These are phyloP conservation scores for Nicotiana obtusifolia DNA, from an alignment of 257 asterid species.

Conservation along the genomic window DNA sequence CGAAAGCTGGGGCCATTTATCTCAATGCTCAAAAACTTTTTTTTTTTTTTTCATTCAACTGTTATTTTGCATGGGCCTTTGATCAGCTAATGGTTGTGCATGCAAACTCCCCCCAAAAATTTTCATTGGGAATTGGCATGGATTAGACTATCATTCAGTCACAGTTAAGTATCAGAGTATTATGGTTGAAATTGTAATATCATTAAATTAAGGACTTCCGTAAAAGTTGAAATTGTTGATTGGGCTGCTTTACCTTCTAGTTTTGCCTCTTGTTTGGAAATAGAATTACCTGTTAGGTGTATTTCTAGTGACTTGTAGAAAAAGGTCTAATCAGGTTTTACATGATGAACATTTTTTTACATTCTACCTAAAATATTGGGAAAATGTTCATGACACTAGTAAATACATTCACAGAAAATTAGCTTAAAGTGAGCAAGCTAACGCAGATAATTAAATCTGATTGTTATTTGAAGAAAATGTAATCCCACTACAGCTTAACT, in stretches of 20 bases:
- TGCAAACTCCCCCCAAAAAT: not conserved
- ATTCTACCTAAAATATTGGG: not conserved
- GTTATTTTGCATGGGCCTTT: too few relatives aligned
- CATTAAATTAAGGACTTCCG: not conserved
- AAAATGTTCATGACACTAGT: not conserved
- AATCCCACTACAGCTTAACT: not conserved
- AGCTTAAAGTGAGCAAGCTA: not conserved
- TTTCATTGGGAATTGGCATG: not conserved
- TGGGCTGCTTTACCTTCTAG: not conserved
- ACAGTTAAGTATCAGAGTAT: not conserved
- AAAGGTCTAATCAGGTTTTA: not conserved
- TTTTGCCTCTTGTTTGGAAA: not conserved
- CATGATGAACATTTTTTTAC: not conserved
- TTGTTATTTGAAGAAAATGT: not conserved
- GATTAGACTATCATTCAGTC: not conserved
- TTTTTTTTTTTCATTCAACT: too few relatives aligned
- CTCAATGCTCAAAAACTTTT: too few relatives aligned
- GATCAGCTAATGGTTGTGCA: not conserved
- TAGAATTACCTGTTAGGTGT: not conserved
- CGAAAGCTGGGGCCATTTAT: too few relatives aligned
- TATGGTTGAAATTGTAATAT: not conserved
- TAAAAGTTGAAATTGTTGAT: slow-evolving; percentile 3
- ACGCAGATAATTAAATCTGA: not conserved
- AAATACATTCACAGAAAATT: not conserved
- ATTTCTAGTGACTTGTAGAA: not conserved